Evolutionary conservation across 768 basidiomycete species (phyloP).

Genomic region (Pholiota conissans): DNA sequence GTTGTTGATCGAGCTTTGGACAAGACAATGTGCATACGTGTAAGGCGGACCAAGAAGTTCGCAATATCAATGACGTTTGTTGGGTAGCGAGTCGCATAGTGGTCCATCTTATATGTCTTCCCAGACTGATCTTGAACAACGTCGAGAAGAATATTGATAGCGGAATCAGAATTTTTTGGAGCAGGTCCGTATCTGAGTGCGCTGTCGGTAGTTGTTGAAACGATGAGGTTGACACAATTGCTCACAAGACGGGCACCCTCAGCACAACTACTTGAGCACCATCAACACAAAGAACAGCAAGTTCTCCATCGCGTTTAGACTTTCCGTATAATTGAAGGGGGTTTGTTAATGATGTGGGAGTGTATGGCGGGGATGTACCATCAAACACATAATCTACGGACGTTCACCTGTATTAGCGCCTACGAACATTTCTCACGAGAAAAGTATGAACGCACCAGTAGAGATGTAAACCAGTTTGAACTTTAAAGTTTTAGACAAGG

Average conservation of each 20-base stretch:
- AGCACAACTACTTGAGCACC: conserved; percentile 68
- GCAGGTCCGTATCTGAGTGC: conserved; percentile 81
- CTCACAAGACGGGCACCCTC: conserved; percentile 87
- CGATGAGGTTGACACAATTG: conserved; percentile 1
- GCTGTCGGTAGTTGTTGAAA: conserved; percentile 6
- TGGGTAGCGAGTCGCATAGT: conserved; percentile 90
- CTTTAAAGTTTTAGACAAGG: conserved; percentile 56
- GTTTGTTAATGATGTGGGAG: conserved; percentile 68
- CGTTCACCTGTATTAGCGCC: neutral
- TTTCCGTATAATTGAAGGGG: conserved; percentile 88
- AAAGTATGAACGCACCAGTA: conserved; percentile 54
- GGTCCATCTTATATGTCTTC: conserved; percentile 93
- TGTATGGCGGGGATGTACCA: conserved; percentile 89
- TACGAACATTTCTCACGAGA: neutral
- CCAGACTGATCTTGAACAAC: conserved; percentile 85
- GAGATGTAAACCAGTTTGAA: conserved; percentile 90
- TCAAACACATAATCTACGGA: conserved; percentile 90
- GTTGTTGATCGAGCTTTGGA: neutral
- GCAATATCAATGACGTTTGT: conserved; percentile 91
- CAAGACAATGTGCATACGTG: conserved; percentile 39
- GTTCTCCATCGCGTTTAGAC: conserved; percentile 87
- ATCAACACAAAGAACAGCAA: conserved; percentile 62
- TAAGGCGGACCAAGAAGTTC: conserved; percentile 75
- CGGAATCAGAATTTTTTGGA: conserved; percentile 82
- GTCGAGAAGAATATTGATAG: conserved; percentile 87